phyloP scores from a whole-genome alignment of 2,329 filamentous ascomycete species.

The Fusarium sambucinum region DNA sequence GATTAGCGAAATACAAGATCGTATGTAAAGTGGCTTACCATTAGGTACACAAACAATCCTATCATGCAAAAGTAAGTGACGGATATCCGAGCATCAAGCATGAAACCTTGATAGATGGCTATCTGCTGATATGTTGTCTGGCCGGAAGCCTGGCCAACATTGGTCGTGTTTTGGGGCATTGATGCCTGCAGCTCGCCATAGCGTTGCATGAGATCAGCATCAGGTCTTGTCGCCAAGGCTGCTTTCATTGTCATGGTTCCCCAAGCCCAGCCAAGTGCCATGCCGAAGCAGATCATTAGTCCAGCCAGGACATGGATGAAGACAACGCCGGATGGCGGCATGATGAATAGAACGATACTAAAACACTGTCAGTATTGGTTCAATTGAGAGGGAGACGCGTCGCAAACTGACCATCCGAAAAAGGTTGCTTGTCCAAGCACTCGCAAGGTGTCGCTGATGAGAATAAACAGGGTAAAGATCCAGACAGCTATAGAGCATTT shows the following conservation, averaged over 20 bases:
- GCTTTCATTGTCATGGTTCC: conserved; percentile 39
- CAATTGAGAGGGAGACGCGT: neutral
- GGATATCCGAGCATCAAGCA: conserved; percentile 32
- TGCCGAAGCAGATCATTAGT: conserved; percentile 26
- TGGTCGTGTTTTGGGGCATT: conserved; percentile 34
- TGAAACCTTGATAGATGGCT: conserved; percentile 30
- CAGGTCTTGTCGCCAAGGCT: conserved; percentile 34
- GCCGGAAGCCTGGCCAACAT: conserved; percentile 23
- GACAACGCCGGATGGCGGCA: conserved; percentile 40
- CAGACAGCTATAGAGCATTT: conserved; percentile 40
- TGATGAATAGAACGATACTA: conserved; percentile 39
- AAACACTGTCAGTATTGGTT: neutral
- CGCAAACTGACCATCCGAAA: conserved; percentile 15
- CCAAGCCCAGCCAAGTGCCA: conserved; percentile 36
- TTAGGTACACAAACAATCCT: conserved; percentile 29
- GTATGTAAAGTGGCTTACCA: conserved; percentile 1
- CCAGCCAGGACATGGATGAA: conserved; percentile 39
- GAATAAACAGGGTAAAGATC: conserved; percentile 39
- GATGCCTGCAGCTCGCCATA: conserved; percentile 23
- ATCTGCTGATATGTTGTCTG: conserved; percentile 27
- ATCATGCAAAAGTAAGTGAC: conserved; percentile 42
- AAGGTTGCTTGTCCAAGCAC: conserved; percentile 30
- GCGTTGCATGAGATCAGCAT: conserved; percentile 25
- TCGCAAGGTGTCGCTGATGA: conserved; percentile 35
- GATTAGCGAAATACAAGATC: neutral